Evolutionary conservation across 257 asterid species (phyloP).

Genomic region (Rubia yunnanensis): DNA sequence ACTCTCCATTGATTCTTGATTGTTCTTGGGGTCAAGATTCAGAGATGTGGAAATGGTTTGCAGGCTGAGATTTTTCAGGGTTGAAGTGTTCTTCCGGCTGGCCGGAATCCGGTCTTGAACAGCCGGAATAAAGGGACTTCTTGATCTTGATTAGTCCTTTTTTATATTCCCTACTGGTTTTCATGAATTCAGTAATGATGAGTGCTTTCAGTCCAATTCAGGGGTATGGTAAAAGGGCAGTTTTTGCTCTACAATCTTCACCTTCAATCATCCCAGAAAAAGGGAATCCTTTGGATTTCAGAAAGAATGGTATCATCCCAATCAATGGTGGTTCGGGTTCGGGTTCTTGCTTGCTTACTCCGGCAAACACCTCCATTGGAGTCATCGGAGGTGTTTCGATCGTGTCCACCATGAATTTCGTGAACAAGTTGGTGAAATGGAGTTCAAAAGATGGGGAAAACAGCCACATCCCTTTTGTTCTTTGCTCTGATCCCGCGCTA

Average conservation of each 20-base stretch:
- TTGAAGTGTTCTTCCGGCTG: not conserved
- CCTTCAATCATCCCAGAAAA: slow-evolving; percentile 27
- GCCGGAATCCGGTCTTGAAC: not conserved
- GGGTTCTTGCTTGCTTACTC: slow-evolving; percentile 14
- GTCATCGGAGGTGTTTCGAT: slow-evolving; percentile 35
- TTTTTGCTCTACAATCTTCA: slow-evolving; percentile 23
- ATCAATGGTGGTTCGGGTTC: slow-evolving; percentile 9
- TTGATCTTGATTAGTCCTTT: not conserved
- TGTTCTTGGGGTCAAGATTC: not conserved
- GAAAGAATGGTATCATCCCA: slow-evolving; percentile 10
- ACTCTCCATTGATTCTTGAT: not conserved
- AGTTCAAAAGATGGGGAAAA: slow-evolving; percentile 21
- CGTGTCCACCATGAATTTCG: slow-evolving; percentile 27
- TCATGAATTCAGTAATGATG: slow-evolving; percentile 14
- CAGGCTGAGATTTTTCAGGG: not conserved
- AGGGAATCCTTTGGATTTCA: slow-evolving; percentile 15
- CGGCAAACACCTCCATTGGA: slow-evolving; percentile 26
- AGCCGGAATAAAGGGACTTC: not conserved
- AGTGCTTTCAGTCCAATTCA: slow-evolving; percentile 38
- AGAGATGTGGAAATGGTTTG: not conserved
- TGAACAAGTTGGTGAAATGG: slow-evolving; percentile 29
- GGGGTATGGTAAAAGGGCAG: slow-evolving; percentile 24
- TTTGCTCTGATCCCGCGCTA: slow-evolving; percentile 56
- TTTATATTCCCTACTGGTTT: not conserved
- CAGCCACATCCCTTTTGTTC: slow-evolving; percentile 33